phyloP scores from a whole-genome alignment of 2,329 filamentous ascomycete genomes.

The Macroventuria anomochaeta region DNA sequence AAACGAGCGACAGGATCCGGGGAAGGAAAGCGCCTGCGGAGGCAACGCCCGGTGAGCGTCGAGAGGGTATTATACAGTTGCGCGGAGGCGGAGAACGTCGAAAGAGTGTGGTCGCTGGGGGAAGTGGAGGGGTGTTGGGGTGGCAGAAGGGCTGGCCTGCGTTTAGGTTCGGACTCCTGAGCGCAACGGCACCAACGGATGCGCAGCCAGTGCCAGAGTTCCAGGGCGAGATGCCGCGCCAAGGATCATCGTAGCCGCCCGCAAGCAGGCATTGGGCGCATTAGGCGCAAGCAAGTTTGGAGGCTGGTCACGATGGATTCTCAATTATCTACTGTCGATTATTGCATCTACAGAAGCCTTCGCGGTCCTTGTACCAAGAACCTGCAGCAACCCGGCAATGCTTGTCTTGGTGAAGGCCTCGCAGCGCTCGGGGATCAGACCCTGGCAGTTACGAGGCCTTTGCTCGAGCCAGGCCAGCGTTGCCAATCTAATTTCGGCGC shows the following conservation, averaged over 20 bases:
- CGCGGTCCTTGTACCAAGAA: not conserved
- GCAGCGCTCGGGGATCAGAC: conserved; percentile 11
- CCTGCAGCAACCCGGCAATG: conserved; percentile 2
- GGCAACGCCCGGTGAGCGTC: conserved; percentile 3
- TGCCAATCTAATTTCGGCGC: conserved; percentile 24
- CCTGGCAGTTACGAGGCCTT: conserved; percentile 25
- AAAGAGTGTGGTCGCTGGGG: conserved; percentile 17
- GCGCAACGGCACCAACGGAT: conserved; percentile 7
- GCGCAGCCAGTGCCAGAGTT: conserved; percentile 7
- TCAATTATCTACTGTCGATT: not conserved
- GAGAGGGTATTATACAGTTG: conserved; percentile 6
- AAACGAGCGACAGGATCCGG: conserved; percentile 40
- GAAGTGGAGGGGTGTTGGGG: conserved; percentile 14
- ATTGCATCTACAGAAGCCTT: not conserved
- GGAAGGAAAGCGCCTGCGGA: conserved; percentile 19
- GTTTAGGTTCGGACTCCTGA: conserved; percentile 3
- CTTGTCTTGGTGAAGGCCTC: conserved; percentile 8
- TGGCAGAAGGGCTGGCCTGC: conserved; percentile 2
- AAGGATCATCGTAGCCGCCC: conserved; percentile 4
- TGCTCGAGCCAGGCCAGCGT: conserved; percentile 18
- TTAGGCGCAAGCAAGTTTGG: conserved; percentile 3
- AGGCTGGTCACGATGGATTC: not conserved
- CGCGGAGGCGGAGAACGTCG: conserved; percentile 8
- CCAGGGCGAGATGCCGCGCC: conserved; percentile 6
- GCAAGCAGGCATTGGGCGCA: conserved; percentile 10